phyloP scores from a whole-genome alignment of 2,329 filamentous ascomycete species.

The Colletotrichum simmondsii region DNA sequence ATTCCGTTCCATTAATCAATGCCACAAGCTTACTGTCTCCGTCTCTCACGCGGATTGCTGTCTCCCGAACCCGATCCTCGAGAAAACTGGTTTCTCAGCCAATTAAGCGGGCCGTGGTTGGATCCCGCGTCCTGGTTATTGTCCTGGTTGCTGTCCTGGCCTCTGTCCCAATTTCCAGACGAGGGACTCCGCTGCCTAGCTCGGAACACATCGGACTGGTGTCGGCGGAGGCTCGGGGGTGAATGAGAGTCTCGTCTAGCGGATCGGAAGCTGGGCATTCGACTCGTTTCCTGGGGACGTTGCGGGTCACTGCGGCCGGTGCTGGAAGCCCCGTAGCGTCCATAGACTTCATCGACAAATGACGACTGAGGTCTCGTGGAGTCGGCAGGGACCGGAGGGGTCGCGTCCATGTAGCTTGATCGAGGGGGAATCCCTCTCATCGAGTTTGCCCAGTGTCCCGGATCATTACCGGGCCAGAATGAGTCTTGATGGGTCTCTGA shows the following conservation, averaged over 20 bases:
- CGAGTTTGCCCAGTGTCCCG: conserved; percentile 17
- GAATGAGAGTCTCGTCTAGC: conserved; percentile 50
- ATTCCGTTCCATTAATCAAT: not conserved
- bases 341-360: not conserved
- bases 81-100: conserved; percentile 55
- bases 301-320: not conserved
- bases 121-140: conserved; percentile 45
- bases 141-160: conserved; percentile 41
- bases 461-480: conserved; percentile 7
- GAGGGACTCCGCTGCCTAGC: conserved; percentile 53
- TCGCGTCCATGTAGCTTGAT: not conserved
- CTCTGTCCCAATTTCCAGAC: conserved; percentile 43
- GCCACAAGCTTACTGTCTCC: not conserved
- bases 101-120: conserved; percentile 52
- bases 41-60: conserved; percentile 12
- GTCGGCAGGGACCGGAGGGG: conserved; percentile 16
- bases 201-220: conserved; percentile 41
- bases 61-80: conserved; percentile 35
- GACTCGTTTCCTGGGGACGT: conserved; percentile 13
- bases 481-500: conserved; percentile 16
- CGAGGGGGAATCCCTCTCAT: not conserved
- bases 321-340: conserved; percentile 8
- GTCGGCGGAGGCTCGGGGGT: conserved; percentile 47
- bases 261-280: conserved; percentile 37
- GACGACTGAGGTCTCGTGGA: conserved; percentile 15